phyloP scores from a whole-genome alignment of 352 stramenopile species.

The Phytophthora sp. region DNA sequence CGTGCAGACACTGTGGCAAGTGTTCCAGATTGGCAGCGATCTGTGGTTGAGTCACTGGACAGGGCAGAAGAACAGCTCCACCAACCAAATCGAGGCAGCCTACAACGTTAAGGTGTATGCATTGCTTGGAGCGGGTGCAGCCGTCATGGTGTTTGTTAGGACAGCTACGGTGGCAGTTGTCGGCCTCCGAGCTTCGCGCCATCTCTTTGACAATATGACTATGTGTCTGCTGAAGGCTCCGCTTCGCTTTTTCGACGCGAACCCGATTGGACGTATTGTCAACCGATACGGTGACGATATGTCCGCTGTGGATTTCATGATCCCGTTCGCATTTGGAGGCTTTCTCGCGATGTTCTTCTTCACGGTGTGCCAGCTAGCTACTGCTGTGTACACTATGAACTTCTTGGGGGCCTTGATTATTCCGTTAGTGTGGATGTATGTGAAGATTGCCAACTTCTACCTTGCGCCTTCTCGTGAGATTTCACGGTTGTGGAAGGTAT shows the following conservation, averaged over 20 bases:
- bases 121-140: conserved; percentile 13
- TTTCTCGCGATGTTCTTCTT: conserved; percentile 72
- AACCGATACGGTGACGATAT: conserved; percentile 92
- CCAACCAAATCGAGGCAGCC: conserved; percentile 14
- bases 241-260: conserved; percentile 92
- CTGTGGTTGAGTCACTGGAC: conserved; percentile 50
- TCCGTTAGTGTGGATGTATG: conserved; percentile 86
- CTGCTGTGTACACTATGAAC: conserved; percentile 79
- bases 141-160: conserved; percentile 41
- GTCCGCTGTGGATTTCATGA: conserved; percentile 82
- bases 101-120: conserved; percentile 44
- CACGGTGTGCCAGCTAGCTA: conserved; percentile 75
- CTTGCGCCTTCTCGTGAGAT: conserved; percentile 51
- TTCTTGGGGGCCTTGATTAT: conserved; percentile 79
- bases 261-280: conserved; percentile 89
- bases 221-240: conserved; percentile 84
- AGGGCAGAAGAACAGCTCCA: conserved; percentile 24
- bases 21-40: conserved; percentile 37
- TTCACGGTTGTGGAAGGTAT: conserved; percentile 43
- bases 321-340: conserved; percentile 33
- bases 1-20: conserved; percentile 39
- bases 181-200: conserved; percentile 41
- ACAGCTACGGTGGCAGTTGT: conserved; percentile 36
- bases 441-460: conserved; percentile 48
- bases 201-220: conserved; percentile 88